Percentiles rank a stretch among this genome's conserved stretches.
Conservation (phyloP, 2,329 filamentous ascomycete species). For the Aspergillus felis region DNA sequence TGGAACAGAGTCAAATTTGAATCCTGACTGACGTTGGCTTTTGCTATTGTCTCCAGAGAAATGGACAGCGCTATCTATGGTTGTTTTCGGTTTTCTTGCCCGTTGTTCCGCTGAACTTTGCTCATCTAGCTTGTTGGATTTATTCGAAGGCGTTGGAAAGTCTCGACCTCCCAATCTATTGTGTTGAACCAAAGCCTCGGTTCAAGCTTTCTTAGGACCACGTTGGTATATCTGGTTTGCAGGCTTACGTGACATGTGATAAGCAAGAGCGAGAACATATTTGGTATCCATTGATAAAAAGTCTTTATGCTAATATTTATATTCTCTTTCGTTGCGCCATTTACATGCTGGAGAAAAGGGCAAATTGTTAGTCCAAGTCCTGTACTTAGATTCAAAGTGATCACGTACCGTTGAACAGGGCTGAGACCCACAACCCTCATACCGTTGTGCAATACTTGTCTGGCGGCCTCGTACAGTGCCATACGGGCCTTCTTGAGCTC, state of each 20-base stretch:
- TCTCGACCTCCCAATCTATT: no score
- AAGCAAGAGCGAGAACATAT: conserved; percentile 1
- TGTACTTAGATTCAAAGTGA: not conserved
- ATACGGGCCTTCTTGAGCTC: conserved; percentile 57
- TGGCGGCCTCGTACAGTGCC: conserved; percentile 59
- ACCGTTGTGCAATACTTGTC: conserved; percentile 62
- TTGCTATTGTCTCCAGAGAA: not conserved
- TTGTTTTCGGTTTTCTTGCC: not conserved
- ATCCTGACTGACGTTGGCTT: not conserved
- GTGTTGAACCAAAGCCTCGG: no score
- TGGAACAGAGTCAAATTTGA: not conserved
- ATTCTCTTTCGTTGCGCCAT: not conserved
- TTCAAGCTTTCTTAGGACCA: no score
- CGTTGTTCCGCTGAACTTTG: no score
- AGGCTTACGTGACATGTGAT: no score
- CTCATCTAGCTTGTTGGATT: no score
- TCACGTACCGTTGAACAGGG: conserved; percentile 56
- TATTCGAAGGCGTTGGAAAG: no score
- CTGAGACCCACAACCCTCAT: conserved; percentile 62
- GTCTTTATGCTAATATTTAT: conserved; percentile 1
- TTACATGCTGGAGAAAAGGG: conserved; percentile 24
- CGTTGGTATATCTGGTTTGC: no score
- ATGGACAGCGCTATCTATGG: not conserved
- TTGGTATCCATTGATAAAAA: conserved; percentile 9
- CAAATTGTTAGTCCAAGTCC: conserved; percentile 7